Evolutionary conservation across 805 yeast species (phyloP).

Genomic region (Lachancea kluyveri): DNA sequence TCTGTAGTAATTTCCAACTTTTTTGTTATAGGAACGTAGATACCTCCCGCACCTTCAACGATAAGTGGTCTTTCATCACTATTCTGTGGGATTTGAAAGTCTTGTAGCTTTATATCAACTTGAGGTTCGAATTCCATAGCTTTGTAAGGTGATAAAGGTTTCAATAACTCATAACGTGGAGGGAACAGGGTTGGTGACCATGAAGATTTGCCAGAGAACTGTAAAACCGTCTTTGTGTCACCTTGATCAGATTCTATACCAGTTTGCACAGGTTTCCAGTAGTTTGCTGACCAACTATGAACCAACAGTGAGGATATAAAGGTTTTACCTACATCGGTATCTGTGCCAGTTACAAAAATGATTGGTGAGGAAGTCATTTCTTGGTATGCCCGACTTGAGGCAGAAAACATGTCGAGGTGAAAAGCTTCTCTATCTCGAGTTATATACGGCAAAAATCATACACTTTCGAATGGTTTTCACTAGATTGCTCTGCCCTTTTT

Average conservation of each 20-base stretch:
- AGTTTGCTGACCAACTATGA: slow-evolving; percentile 23
- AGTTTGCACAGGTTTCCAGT: slow-evolving; percentile 31
- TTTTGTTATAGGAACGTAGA: slow-evolving; percentile 25
- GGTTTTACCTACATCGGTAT: slow-evolving; percentile 31
- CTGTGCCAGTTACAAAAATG: slow-evolving; percentile 30
- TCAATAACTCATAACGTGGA: slow-evolving; percentile 17
- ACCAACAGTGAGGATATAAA: slow-evolving; percentile 23
- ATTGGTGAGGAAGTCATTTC: slow-evolving; percentile 9
- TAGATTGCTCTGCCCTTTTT: no score
- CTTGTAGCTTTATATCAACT: slow-evolving; percentile 12
- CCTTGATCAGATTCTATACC: slow-evolving; percentile 26
- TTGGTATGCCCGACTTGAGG: background rate
- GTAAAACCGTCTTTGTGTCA: slow-evolving; percentile 18
- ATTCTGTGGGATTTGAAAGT: slow-evolving; percentile 16
- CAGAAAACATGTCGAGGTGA: no score
- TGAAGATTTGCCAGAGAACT: slow-evolving; percentile 4
- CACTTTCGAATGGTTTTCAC: no score
- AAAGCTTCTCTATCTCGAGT: no score
- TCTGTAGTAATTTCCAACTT: slow-evolving; percentile 21
- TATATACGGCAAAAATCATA: no score
- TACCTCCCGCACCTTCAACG: slow-evolving; percentile 31
- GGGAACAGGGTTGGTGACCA: slow-evolving; percentile 10
- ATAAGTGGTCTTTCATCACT: slow-evolving; percentile 13
- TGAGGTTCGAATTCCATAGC: slow-evolving; percentile 21
- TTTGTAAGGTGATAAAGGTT: slow-evolving; percentile 28